These are phyloP conservation scores for Tanacetum coccineum DNA, from an alignment of 129 eudicot genomes.

Conservation along the genomic window DNA sequence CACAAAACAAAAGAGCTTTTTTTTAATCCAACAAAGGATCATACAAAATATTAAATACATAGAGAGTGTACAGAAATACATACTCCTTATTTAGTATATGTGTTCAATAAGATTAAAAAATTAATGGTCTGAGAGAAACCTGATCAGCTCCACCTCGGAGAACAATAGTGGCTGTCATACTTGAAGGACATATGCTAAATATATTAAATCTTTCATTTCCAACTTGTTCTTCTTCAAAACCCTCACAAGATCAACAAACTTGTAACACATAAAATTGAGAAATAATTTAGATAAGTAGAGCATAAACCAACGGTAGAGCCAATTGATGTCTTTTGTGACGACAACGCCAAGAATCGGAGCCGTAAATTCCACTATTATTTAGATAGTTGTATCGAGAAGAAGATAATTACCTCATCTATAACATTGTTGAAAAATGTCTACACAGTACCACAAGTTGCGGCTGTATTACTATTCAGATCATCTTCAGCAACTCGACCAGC, in stretches of 20 bases:
- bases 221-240: slow-evolving; percentile 80
- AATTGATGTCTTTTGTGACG: too few species aligned
- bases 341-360: too few species aligned
- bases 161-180: too few species aligned
- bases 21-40: too few species aligned
- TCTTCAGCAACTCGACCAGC: slow-evolving; percentile 97
- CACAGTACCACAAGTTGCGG: slow-evolving; percentile 92
- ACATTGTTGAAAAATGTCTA: slow-evolving; percentile 95
- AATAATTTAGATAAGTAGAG: not conserved
- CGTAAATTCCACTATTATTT: too few species aligned
- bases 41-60: too few species aligned
- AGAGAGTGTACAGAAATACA: too few species aligned
- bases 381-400: not conserved
- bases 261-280: slow-evolving; percentile 18
- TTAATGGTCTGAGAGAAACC: too few species aligned
- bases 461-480: slow-evolving; percentile 89
- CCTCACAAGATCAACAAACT: slow-evolving; percentile 87
- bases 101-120: too few species aligned
- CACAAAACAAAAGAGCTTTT: not conserved
- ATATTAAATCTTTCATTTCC: slow-evolving; percentile 83
- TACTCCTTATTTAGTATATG: too few species aligned
- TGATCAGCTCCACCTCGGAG: too few species aligned
- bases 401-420: slow-evolving; percentile 65
- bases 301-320: too few species aligned
- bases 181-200: slow-evolving; percentile 79